Percentiles rank a stretch among this genome's conserved stretches.
Evolutionary conservation across 805 yeast genomes (phyloP).

Genomic region (Wickerhamiella alocasiicola): DNA sequence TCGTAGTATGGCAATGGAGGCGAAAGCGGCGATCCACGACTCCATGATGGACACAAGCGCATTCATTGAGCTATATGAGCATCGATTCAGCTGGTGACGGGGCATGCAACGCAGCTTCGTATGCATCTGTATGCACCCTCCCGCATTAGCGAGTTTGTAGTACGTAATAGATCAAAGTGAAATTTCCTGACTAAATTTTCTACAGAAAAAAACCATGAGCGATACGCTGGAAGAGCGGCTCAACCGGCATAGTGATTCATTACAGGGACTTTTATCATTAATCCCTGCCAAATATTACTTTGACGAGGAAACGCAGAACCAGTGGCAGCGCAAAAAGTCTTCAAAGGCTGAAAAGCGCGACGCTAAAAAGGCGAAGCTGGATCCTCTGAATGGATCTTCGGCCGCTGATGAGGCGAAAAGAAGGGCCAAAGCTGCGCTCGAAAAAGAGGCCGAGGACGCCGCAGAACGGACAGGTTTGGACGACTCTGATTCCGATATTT

Average conservation of each 20-base stretch:
- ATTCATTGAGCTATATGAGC: slow-evolving; percentile 16
- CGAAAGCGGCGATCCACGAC: slow-evolving; percentile 13
- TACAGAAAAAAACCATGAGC: too few species aligned
- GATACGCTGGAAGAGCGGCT: slow-evolving; percentile 26
- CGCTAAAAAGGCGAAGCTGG: slow-evolving; percentile 59
- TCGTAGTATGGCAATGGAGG: slow-evolving; percentile 14
- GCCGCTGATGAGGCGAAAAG: slow-evolving; percentile 27
- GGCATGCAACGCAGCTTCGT: too few species aligned
- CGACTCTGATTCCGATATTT: slow-evolving; percentile 14
- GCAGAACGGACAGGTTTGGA: too few species aligned
- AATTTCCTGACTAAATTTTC: slow-evolving; percentile 6
- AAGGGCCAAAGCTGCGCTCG: slow-evolving; percentile 19
- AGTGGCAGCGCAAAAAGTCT: slow-evolving; percentile 80
- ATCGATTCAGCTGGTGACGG: slow-evolving; percentile 18
- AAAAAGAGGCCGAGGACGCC: too few species aligned
- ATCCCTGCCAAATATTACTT: slow-evolving; percentile 92
- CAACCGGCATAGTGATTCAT: slow-evolving; percentile 35
- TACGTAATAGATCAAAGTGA: too few species aligned
- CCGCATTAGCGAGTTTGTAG: background rate
- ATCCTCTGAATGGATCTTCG: slow-evolving; percentile 38
- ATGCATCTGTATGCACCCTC: too few species aligned
- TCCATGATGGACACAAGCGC: slow-evolving; percentile 12
- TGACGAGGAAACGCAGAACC: slow-evolving; percentile 78
- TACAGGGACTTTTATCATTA: slow-evolving; percentile 76
- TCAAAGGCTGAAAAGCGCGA: slow-evolving; percentile 46